Evolutionary conservation across 192 early-diverging fungal genomes (phyloP), one percentile per base, ranked within the genome.

Genomic region (Gonapodya sp.): DNA sequence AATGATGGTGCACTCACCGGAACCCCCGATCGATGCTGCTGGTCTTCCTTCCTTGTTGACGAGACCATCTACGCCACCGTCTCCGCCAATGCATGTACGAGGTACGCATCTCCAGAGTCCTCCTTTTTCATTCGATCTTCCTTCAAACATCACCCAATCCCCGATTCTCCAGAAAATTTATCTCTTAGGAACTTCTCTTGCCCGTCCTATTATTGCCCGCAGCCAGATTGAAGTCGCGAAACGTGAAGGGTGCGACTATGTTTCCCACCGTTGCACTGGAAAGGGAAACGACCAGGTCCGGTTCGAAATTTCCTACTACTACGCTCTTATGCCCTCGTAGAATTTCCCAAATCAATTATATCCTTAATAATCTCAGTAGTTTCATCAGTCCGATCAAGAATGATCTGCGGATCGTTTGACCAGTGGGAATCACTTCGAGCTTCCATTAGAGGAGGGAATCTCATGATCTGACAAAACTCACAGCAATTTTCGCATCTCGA

Each of bases 211-310:
- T 81, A 99, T 99, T 88, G 94, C 95, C 74, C 91, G 93, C 77
- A 89, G 86, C 46, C 86, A 96, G 89, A 97, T 99, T 78, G 94
- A 95, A 80, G 95, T 99, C 80, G 98, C 98, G 33, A 87, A 89
- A 79, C 88, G 87, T 37, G 98, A 99, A 89, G 95, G 93, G 73
- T 99, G 98, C 89, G 91, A 96, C 36, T 96, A 88, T 84, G 96
- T 99, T 1, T 95, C 96, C n/a, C 98, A 99, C 87, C 96, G 98
- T 24, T 98, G 97, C 92, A 98, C 98, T 35, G 97, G 98, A 80
- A 99, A 99, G 88, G 97, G 98, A 79, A 99, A 99, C 90, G 98
- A 99, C 87, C 98, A 99, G 89, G 97, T 99, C 80, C 94, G 97
- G 46, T 99, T 99, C 85, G 98, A 99, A 88, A 92, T 98, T 73